Conservation (phyloP, 164 flowering plant genomes). For the Stephania japonica region DNA sequence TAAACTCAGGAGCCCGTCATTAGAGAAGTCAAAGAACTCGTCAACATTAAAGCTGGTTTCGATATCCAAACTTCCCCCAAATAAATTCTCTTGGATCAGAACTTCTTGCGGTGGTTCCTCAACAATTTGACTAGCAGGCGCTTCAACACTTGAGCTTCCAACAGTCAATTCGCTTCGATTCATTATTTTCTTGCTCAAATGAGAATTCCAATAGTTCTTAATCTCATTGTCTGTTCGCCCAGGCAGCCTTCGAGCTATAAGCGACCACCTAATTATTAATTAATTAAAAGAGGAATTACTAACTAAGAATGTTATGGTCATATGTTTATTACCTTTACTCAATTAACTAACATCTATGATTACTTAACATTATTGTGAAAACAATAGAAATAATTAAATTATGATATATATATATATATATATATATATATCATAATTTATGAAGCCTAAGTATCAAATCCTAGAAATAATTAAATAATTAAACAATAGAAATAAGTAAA, state of each 20-base stretch:
- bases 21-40: constrained; percentile 14
- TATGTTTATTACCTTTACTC: too few species aligned
- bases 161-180: background rate
- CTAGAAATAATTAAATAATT: background rate
- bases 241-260: constrained; percentile 15
- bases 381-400: background rate
- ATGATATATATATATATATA: background rate
- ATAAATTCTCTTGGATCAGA: constrained; percentile 2
- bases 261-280: constrained; percentile 11
- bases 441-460: too few species aligned
- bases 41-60: constrained; percentile 7
- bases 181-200: constrained; percentile 17
- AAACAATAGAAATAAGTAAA: background rate
- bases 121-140: background rate
- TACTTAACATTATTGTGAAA: too few species aligned
- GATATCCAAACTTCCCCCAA: background rate
- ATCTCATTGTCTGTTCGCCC: constrained; percentile 19
- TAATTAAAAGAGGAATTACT: too few species aligned
- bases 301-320: too few species aligned
- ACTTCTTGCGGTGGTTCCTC: background rate
- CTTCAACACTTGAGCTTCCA: constrained; percentile 2
- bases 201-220: constrained; percentile 20
- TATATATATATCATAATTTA: too few species aligned
- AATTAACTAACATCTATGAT: too few species aligned
- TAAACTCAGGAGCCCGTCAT: constrained; percentile 7